Evolutionary conservation across 768 basidiomycete species (phyloP).

Genomic region (Leccinum longicurvipes): DNA sequence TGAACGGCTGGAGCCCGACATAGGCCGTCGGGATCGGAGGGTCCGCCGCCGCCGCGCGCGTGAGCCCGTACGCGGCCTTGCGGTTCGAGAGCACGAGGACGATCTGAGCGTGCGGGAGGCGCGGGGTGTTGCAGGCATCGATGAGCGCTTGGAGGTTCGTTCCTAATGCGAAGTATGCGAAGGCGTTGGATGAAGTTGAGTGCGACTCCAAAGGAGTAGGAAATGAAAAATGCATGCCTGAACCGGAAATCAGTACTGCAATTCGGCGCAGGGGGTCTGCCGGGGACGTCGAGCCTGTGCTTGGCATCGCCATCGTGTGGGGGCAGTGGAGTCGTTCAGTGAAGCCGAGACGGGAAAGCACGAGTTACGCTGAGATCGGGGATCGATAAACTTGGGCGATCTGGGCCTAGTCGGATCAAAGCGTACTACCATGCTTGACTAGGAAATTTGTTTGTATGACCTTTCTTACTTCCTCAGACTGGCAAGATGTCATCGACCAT

Average conservation of each 20-base stretch:
- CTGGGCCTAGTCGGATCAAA: neutral
- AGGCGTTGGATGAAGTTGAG: neutral
- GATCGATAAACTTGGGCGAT: neutral
- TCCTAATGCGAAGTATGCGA: constrained; percentile 43
- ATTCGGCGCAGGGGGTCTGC: constrained; percentile 8
- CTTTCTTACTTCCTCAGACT: neutral
- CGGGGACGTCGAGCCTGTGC: neutral
- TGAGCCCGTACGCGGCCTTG: constrained; percentile 85
- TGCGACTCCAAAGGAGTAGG: neutral
- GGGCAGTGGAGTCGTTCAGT: neutral
- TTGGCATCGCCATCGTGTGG: constrained; percentile 1
- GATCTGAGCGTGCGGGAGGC: constrained; percentile 68
- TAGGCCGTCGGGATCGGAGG: constrained; percentile 81
- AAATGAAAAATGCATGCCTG: constrained; percentile 39
- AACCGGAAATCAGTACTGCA: constrained; percentile 60
- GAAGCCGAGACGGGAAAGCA: constrained; percentile 2
- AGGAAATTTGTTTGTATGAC: neutral
- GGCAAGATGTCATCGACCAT: no score
- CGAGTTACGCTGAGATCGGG: neutral
- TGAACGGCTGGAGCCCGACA: constrained; percentile 80
- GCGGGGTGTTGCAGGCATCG: constrained; percentile 76
- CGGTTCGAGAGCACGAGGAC: constrained; percentile 87
- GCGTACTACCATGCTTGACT: neutral
- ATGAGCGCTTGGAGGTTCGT: constrained; percentile 96
- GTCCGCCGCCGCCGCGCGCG: constrained; percentile 61